Percentiles rank a stretch among this genome's conserved stretches.
Evolutionary conservation across 768 basidiomycete genomes (phyloP).

Genomic region (Suillus placidus): DNA sequence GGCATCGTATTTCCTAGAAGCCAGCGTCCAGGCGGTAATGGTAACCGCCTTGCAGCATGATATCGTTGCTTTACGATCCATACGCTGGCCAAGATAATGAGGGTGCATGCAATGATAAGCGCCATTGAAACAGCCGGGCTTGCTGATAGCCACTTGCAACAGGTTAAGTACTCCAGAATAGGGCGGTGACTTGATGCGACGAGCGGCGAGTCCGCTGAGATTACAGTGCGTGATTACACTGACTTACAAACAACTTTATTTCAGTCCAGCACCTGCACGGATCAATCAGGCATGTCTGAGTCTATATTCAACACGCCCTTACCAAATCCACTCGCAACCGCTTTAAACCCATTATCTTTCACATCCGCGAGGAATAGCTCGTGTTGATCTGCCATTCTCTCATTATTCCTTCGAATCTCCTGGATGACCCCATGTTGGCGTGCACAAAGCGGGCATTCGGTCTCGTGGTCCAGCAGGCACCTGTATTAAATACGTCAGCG

Average conservation of each 20-base stretch:
- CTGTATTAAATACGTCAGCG: slow-evolving; percentile 40
- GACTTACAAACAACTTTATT: too few species aligned
- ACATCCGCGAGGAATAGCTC: slow-evolving; percentile 80
- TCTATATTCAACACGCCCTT: slow-evolving; percentile 56
- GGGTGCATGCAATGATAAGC: not conserved
- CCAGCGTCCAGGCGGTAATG: slow-evolving; percentile 31
- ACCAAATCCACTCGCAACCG: slow-evolving; percentile 71
- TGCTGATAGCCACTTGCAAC: not conserved
- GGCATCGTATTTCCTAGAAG: slow-evolving; percentile 27
- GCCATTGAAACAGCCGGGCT: not conserved
- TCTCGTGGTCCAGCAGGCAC: slow-evolving; percentile 86
- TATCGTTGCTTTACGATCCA: slow-evolving; percentile 2
- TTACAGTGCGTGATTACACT: too few species aligned
- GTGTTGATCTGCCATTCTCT: slow-evolving; percentile 78
- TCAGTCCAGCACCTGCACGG: too few species aligned
- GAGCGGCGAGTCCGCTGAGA: too few species aligned
- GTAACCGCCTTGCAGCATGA: not conserved
- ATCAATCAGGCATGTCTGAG: too few species aligned
- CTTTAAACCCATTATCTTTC: slow-evolving; percentile 67
- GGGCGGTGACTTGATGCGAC: too few species aligned
- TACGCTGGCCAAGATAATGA: not conserved
- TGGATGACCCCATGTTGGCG: slow-evolving; percentile 86
- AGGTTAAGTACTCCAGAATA: too few species aligned
- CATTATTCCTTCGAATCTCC: slow-evolving; percentile 88
- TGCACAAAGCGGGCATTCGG: slow-evolving; percentile 88